A percentile compares a stretch with the other conserved stretches of the same genome.
Evolutionary conservation across 192 early-diverging fungal species (phyloP).

Genomic region (Pecoramyces ruminantium): DNA sequence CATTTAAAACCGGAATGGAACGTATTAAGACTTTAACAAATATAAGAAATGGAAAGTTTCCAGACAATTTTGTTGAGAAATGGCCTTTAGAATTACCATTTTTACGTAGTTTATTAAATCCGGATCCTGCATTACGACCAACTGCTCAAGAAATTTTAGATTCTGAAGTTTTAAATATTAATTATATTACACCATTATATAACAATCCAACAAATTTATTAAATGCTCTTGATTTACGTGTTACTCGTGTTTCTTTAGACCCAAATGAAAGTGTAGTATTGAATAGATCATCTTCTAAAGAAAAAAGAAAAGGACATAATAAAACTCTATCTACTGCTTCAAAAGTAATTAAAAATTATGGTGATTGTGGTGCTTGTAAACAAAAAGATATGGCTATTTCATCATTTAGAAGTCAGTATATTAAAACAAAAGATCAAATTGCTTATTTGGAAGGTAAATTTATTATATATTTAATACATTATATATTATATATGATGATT

Average conservation of each 20-base stretch:
- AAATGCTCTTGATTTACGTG: not conserved
- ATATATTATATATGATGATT: too few relatives aligned
- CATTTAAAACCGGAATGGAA: slow-evolving; percentile 82
- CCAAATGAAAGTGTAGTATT: not conserved
- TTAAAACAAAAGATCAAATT: not conserved
- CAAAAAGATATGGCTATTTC: not conserved
- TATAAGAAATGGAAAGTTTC: slow-evolving; percentile 45
- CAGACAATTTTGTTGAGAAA: slow-evolving; percentile 40
- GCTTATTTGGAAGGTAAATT: not conserved
- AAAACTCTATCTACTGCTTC: not conserved
- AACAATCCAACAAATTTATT: not conserved
- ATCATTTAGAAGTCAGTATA: not conserved
- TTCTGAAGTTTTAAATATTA: not conserved
- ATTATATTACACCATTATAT: not conserved
- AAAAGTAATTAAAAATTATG: not conserved
- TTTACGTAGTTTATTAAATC: slow-evolving; percentile 65
- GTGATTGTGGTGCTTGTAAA: not conserved
- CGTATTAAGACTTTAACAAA: slow-evolving; percentile 48
- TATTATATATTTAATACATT: not conserved
- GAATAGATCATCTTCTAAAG: not conserved
- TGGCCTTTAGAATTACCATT: slow-evolving; percentile 64
- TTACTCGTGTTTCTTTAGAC: not conserved
- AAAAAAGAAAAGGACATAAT: not conserved
- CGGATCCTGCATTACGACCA: slow-evolving; percentile 51
- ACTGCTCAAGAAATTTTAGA: slow-evolving; percentile 45